Evolutionary conservation across 2,329 filamentous ascomycete genomes (phyloP).

Genomic region (Fusarium nurragi): DNA sequence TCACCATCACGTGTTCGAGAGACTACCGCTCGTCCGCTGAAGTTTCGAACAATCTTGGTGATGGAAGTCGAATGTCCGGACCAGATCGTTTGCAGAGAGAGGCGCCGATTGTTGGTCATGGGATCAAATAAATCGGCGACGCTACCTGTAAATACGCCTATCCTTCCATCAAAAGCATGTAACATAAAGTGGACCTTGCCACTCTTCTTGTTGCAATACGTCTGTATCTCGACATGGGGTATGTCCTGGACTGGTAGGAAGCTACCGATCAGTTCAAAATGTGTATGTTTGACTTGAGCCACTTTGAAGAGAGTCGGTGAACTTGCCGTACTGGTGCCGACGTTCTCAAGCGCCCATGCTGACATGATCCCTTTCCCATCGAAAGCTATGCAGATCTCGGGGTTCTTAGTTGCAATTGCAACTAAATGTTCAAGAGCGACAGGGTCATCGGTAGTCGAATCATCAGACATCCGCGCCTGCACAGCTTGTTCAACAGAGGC

Average conservation of each 20-base stretch:
- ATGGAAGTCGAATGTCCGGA: slow-evolving; percentile 84
- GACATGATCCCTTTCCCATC: slow-evolving; percentile 89
- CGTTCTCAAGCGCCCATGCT: slow-evolving; percentile 90
- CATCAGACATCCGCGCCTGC: slow-evolving; percentile 63
- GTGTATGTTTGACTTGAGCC: slow-evolving; percentile 73
- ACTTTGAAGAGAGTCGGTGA: slow-evolving; percentile 83
- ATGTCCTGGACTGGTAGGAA: slow-evolving; percentile 40
- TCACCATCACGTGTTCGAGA: slow-evolving; percentile 83
- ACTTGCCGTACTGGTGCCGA: slow-evolving; percentile 74
- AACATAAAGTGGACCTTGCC: slow-evolving; percentile 77
- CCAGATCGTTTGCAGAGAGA: slow-evolving; percentile 75
- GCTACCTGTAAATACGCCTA: slow-evolving; percentile 82
- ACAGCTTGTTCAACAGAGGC: slow-evolving; percentile 81
- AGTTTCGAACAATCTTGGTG: slow-evolving; percentile 87
- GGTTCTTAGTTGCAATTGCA: slow-evolving; percentile 82
- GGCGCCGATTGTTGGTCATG: slow-evolving; percentile 65
- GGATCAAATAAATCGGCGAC: slow-evolving; percentile 85
- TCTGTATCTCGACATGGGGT: slow-evolving; percentile 73
- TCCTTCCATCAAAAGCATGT: slow-evolving; percentile 85
- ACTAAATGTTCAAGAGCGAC: slow-evolving; percentile 84
- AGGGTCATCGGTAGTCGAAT: slow-evolving; percentile 67
- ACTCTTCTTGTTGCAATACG: slow-evolving; percentile 73
- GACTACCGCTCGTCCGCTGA: slow-evolving; percentile 80
- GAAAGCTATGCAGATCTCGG: slow-evolving; percentile 87
- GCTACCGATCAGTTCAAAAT: slow-evolving; percentile 58